Evolutionary conservation across 176 grass and related monocot genomes (phyloP).

Genomic region (Hyparrhenia diplandra): DNA sequence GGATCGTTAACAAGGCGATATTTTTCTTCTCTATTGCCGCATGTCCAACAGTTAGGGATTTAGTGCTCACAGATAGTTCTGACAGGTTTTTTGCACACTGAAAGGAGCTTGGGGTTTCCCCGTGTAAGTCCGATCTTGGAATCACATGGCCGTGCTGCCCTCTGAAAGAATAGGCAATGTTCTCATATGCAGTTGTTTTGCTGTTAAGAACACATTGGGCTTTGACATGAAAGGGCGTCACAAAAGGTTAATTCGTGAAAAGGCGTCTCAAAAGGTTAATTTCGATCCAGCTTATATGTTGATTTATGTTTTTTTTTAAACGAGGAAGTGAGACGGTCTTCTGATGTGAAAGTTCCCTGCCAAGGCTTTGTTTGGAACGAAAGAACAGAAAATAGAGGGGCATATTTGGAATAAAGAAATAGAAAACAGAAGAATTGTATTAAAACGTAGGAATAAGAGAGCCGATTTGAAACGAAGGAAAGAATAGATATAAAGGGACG

Average conservation of each 20-base stretch:
- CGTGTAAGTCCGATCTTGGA: constrained; percentile 23
- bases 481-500: too few species aligned
- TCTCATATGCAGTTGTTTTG: constrained; percentile 20
- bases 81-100: constrained; percentile 44
- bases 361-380: neutral
- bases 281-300: neutral
- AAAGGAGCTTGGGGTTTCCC: constrained; percentile 37
- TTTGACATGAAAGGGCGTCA: constrained; percentile 17
- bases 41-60: constrained; percentile 33
- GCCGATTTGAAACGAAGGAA: too few species aligned
- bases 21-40: constrained; percentile 23
- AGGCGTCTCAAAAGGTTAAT: neutral
- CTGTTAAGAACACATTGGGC: neutral
- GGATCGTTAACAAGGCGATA: constrained; percentile 21
- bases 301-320: neutral
- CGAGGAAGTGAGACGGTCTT: neutral
- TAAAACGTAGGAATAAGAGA: too few species aligned
- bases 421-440: too few species aligned
- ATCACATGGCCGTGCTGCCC: constrained; percentile 25
- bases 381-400: neutral
- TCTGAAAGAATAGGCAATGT: constrained; percentile 28
- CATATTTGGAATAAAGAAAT: too few species aligned
- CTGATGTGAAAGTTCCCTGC: neutral
- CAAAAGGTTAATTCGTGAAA: constrained; percentile 2
- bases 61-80: constrained; percentile 44